Evolutionary conservation across 2,329 filamentous ascomycete genomes (phyloP).

Genomic region (Diaporthe longicolla): DNA sequence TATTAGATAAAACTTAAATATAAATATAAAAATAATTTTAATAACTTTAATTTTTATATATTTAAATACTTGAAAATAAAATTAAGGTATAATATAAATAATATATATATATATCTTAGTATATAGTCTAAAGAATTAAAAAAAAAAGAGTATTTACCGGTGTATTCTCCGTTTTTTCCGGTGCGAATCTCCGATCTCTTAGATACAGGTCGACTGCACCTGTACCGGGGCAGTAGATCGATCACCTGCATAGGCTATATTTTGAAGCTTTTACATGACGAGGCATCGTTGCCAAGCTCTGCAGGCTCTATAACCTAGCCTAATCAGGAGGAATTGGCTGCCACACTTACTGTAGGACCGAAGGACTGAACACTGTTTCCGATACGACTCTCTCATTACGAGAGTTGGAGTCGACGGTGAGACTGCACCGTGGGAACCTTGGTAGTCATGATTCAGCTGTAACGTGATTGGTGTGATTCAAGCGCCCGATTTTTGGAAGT

Average conservation of each 20-base stretch:
- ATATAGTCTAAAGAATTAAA: too few relatives aligned
- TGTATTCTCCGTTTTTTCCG: too few relatives aligned
- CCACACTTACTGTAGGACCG: background rate
- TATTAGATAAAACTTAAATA: too few relatives aligned
- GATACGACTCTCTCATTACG: background rate
- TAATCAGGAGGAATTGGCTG: background rate
- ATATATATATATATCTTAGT: too few relatives aligned
- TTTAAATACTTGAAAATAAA: too few relatives aligned
- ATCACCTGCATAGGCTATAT: conserved; percentile 22
- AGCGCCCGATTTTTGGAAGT: background rate
- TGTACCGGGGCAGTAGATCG: conserved; percentile 1
- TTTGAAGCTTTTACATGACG: background rate
- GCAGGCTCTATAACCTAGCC: conserved; percentile 4
- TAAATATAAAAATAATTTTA: too few relatives aligned
- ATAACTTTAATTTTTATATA: too few relatives aligned
- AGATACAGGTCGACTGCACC: conserved; percentile 6
- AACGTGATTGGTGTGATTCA: conserved; percentile 13
- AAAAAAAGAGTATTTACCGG: too few relatives aligned
- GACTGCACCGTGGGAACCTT: background rate
- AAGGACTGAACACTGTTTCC: background rate
- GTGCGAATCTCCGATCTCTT: too few relatives aligned
- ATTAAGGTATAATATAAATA: too few relatives aligned
- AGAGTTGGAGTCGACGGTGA: background rate
- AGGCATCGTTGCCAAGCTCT: background rate
- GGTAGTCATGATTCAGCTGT: conserved; percentile 20